Base-by-base conservation (phyloP, 768 basidiomycete genomes). In the Russula virescens region DNA sequence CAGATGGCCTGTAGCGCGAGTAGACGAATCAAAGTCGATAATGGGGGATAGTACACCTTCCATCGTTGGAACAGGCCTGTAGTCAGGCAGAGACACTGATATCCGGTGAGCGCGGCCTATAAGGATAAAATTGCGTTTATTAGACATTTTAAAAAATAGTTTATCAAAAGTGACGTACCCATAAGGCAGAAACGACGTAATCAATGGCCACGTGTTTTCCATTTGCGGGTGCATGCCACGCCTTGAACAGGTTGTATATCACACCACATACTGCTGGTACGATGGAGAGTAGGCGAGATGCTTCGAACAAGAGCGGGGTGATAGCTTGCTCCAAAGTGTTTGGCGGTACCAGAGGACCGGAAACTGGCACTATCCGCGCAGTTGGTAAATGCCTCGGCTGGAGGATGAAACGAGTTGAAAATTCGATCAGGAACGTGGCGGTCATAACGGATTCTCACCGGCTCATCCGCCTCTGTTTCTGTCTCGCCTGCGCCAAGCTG, bases 1-100 rank as follows among this genome's bases (percentile, higher is more conserved):
- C 95, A 98, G 62, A 98, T 94, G 19, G 91, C 91, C 71, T 98
- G 96, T 0, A 98, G 79, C 0, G 92, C 95, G 59, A 98, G 80
- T 5, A 98, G 85, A 18, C 96, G 88, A 69, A 97, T 89, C 65
- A 98, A 83, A 1, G 94, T 92, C 5, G 95, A 83, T 28, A 91
- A 77, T 0, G 92, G 87, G 0, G 91, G 82, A 72, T 98, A 98
- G 75, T 97, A 96, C 0, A 89, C 80, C 23, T 87, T 81, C 96
- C 96, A 98, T 51, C 96, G 86, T 34, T 84, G 83, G 26, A 95
- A 81, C 0, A 98, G 84, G 13, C 96, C 95, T 0, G 94, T 90
- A 0, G 95, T 91, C 16, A 98, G 80, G 47, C 79, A 77, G 65
- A 95, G 86, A 66, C 93, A 96, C 73, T 96, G 94, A 71, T 89